phyloP scores from a whole-genome alignment of 306 rosid genomes.

The Begonia loranthoides region DNA sequence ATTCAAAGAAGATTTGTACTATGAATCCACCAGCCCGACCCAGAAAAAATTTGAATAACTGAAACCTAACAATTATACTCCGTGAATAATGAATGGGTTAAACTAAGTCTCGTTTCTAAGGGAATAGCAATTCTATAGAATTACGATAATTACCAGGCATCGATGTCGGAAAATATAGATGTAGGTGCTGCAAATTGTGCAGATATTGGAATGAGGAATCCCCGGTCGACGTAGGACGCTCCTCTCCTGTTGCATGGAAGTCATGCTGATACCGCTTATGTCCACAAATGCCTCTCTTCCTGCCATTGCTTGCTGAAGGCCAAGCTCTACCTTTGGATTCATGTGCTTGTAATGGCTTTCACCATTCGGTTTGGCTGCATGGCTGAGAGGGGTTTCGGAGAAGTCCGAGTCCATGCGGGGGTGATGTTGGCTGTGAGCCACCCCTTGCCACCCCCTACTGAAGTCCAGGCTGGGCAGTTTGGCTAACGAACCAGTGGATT shows the following conservation, averaged over 20 bases:
- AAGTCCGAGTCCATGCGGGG: not conserved
- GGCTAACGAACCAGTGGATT: conserved; percentile 2
- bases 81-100: too few species aligned
- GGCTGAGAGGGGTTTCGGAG: not conserved
- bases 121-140: too few species aligned
- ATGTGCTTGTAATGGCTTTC: not conserved
- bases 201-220: conserved; percentile 76
- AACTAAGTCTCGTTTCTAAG: too few species aligned
- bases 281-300: conserved; percentile 20
- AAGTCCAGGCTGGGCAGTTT: conserved; percentile 58
- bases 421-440: conserved; percentile 2
- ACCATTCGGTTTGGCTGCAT: too few species aligned
- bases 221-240: conserved; percentile 44
- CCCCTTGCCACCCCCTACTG: conserved; percentile 31
- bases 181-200: conserved; percentile 50
- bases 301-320: conserved; percentile 19
- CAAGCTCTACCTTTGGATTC: conserved; percentile 7
- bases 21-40: too few species aligned
- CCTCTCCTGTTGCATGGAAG: conserved; percentile 18
- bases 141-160: conserved; percentile 35
- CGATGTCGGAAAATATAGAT: conserved; percentile 56
- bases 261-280: conserved; percentile 26
- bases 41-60: too few species aligned
- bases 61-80: too few species aligned
- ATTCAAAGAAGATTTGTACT: too few species aligned